These are phyloP conservation scores for Didymella keratinophila DNA, from an alignment of 2,329 filamentous ascomycete species.

Conservation along the genomic window DNA sequence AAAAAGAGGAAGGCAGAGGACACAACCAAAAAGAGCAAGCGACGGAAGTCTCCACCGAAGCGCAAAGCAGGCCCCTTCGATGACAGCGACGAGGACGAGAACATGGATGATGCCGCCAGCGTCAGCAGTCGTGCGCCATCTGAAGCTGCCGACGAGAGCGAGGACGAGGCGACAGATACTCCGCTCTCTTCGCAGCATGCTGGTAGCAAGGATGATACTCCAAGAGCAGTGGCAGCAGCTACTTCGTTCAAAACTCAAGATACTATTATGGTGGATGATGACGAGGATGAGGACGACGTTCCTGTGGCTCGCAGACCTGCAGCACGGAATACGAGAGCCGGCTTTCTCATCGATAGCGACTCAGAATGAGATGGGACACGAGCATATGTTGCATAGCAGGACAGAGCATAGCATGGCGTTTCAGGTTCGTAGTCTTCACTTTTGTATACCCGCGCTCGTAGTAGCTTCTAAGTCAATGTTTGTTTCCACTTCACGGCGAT, in stretches of 20 bases:
- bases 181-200: constrained; percentile 51
- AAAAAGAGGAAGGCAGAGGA: constrained; percentile 49
- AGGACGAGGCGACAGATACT: constrained; percentile 51
- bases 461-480: constrained; percentile 1
- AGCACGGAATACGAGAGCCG: constrained; percentile 51
- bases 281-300: constrained; percentile 53
- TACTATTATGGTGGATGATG: constrained; percentile 40
- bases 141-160: constrained; percentile 33
- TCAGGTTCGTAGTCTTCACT: constrained; percentile 20
- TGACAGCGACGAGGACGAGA: constrained; percentile 39
- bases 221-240: constrained; percentile 11
- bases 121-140: constrained; percentile 42
- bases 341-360: constrained; percentile 57
- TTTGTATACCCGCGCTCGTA: constrained; percentile 35
- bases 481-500: not conserved
- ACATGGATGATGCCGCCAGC: constrained; percentile 29
- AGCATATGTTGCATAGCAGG: not conserved
- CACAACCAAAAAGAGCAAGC: constrained; percentile 35
- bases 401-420: constrained; percentile 29
- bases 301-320: constrained; percentile 44
- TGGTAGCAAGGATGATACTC: constrained; percentile 26
- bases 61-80: constrained; percentile 41
- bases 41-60: constrained; percentile 43
- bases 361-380: constrained; percentile 43
- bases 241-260: constrained; percentile 25